phyloP scores from a whole-genome alignment of 148 eudicot genomes.

The Bassia scoparia region DNA sequence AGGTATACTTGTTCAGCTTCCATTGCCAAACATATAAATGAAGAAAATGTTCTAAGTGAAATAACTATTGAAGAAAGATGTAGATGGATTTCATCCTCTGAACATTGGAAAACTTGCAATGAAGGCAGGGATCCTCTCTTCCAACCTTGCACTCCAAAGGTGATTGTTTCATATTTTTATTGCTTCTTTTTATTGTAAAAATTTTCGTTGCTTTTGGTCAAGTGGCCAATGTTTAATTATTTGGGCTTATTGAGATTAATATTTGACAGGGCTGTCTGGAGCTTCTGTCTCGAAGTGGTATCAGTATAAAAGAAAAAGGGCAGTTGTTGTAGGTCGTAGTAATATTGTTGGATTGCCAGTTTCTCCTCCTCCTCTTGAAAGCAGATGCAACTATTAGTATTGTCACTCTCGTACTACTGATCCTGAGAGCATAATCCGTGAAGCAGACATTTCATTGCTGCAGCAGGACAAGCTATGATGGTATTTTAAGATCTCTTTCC shows the following conservation, averaged over 20 bases:
- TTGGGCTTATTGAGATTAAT: not conserved
- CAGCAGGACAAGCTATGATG: constrained; percentile 97
- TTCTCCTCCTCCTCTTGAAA: constrained; percentile 68
- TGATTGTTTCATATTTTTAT: constrained; percentile 13
- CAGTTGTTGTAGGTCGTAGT: constrained; percentile 97
- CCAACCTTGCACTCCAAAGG: constrained; percentile 97
- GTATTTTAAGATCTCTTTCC: constrained; percentile 32
- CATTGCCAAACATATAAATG: constrained; percentile 91
- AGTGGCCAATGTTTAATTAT: not conserved
- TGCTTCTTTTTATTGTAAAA: not conserved
- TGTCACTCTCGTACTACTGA: constrained; percentile 84
- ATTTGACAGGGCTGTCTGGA: constrained; percentile 44
- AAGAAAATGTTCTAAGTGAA: constrained; percentile 72
- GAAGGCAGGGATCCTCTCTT: constrained; percentile 99
- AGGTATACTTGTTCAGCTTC: constrained; percentile 98
- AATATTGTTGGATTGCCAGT: constrained; percentile 87
- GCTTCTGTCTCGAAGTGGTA: constrained; percentile 52
- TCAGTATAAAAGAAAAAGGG: constrained; percentile 79
- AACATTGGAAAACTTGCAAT: constrained; percentile 98
- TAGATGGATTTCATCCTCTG: constrained; percentile 98
- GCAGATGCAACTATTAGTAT: constrained; percentile 90
- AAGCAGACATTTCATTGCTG: constrained; percentile 96
- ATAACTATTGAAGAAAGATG: constrained; percentile 92
- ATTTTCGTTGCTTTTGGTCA: not conserved
- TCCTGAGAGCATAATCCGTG: constrained; percentile 68